Percentiles rank a stretch among this genome's conserved stretches.
phyloP scores from a whole-genome alignment of 1,139 yeast genomes.

The Wickerhamiella pararugosa region DNA sequence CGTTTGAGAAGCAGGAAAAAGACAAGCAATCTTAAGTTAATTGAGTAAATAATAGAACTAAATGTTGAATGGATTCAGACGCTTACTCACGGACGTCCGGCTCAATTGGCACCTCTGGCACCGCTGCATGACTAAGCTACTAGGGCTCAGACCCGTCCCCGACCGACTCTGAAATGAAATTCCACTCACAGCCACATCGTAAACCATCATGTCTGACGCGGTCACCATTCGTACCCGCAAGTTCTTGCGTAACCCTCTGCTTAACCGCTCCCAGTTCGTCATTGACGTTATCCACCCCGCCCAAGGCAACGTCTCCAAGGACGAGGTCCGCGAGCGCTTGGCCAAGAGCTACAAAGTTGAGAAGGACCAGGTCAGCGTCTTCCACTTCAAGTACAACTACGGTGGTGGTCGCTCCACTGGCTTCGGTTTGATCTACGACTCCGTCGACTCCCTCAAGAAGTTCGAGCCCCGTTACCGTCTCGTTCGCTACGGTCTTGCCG shows the following conservation, averaged over 20 bases:
- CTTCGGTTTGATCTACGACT: slow-evolving; percentile 97
- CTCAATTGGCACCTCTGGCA: no score
- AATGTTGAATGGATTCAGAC: no score
- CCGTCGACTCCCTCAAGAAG: slow-evolving; percentile 94
- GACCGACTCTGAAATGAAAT: slow-evolving; percentile 2
- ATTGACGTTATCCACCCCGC: slow-evolving; percentile 99
- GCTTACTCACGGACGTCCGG: no score
- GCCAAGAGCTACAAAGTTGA: slow-evolving; percentile 96
- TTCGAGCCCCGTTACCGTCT: slow-evolving; percentile 99
- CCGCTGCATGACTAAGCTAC: no score
- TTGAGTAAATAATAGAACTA: no score
- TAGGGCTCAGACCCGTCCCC: neutral
- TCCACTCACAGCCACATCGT: slow-evolving; percentile 1
- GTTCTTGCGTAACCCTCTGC: slow-evolving; percentile 99
- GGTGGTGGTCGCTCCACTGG: slow-evolving; percentile 99
- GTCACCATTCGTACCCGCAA: slow-evolving; percentile 99
- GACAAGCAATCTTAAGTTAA: no score
- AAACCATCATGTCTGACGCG: slow-evolving; percentile 43
- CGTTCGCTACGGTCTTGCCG: slow-evolving; percentile 97
- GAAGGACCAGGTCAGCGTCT: slow-evolving; percentile 96
- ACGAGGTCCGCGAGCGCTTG: slow-evolving; percentile 95
- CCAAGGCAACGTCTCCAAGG: slow-evolving; percentile 99
- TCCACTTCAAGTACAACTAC: slow-evolving; percentile 98
- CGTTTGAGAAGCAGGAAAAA: slow-evolving; percentile 37
- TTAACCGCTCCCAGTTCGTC: slow-evolving; percentile 99